phyloP scores from a whole-genome alignment of 1,139 yeast genomes.

The Candida glucosophila region DNA sequence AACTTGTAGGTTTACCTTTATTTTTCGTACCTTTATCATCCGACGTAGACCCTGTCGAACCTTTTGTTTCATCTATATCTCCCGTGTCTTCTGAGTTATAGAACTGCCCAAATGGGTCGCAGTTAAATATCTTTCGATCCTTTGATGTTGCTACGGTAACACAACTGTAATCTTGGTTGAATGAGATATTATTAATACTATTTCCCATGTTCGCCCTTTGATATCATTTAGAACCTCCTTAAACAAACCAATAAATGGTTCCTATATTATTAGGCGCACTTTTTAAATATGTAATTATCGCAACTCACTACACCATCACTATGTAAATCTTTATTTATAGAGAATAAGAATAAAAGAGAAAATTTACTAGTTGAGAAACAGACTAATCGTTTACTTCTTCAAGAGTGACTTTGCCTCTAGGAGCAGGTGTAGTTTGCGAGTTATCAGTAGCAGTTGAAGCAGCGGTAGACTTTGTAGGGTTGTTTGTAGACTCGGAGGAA shows the following conservation, averaged over 20 bases:
- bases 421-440: slow-evolving; percentile 7
- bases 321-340: too few species aligned
- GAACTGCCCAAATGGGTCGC: slow-evolving; percentile 43
- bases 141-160: slow-evolving; percentile 28
- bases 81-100: slow-evolving; percentile 15
- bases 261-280: too few species aligned
- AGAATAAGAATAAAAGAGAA: too few species aligned
- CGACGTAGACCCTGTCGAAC: not conserved
- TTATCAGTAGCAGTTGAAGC: slow-evolving; percentile 6
- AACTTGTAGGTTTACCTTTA: slow-evolving; percentile 26
- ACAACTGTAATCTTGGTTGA: slow-evolving; percentile 38
- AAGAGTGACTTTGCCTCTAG: slow-evolving; percentile 26
- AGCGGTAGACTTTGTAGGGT: too few species aligned
- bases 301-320: too few species aligned
- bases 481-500: slow-evolving; percentile 1
- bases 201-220: too few species aligned
- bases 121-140: slow-evolving; percentile 32
- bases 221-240: too few species aligned
- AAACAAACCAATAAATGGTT: too few species aligned
- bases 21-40: slow-evolving; percentile 4
- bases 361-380: not conserved
- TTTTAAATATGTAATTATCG: too few species aligned
- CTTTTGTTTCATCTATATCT: slow-evolving; percentile 6
- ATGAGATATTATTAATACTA: slow-evolving; percentile 34
- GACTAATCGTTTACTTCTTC: slow-evolving; percentile 41